Percentiles rank a stretch among this genome's conserved stretches.
These are phyloP conservation scores for Linum lewisii DNA, from an alignment of 345 rosid species.

Conservation along the genomic window DNA sequence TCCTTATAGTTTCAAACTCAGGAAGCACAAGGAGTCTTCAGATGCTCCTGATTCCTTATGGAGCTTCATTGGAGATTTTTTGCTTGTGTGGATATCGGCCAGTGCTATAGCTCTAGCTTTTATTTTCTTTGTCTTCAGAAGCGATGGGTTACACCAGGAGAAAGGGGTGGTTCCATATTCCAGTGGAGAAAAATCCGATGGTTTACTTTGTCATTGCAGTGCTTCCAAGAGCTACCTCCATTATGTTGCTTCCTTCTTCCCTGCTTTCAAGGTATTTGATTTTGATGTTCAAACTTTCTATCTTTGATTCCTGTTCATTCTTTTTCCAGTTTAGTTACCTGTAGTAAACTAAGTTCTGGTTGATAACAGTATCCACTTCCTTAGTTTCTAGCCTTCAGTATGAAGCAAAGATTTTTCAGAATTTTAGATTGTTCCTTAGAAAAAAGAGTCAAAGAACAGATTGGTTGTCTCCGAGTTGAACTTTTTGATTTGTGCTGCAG, in stretches of 20 bases:
- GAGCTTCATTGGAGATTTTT: slow-evolving; percentile 37
- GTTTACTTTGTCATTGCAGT: slow-evolving; percentile 44
- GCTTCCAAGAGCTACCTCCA: slow-evolving; percentile 55
- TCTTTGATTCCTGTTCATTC: too few relatives aligned
- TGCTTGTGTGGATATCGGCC: slow-evolving; percentile 30
- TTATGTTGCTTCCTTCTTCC: slow-evolving; percentile 49
- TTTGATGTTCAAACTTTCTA: slow-evolving; percentile 11
- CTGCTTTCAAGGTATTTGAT: slow-evolving; percentile 57
- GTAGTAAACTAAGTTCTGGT: too few relatives aligned
- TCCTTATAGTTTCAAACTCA: slow-evolving; percentile 28
- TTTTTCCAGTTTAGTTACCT: too few relatives aligned
- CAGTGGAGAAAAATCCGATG: slow-evolving; percentile 37
- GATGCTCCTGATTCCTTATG: slow-evolving; percentile 21
- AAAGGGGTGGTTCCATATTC: slow-evolving; percentile 16
- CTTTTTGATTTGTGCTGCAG: slow-evolving; percentile 19
- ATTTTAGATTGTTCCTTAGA: too few relatives aligned
- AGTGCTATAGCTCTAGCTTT: slow-evolving; percentile 23
- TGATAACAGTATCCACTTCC: neutral
- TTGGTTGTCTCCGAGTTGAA: slow-evolving; percentile 3
- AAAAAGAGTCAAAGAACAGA: too few relatives aligned
- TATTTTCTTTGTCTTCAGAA: slow-evolving; percentile 30
- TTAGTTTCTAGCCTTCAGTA: slow-evolving; percentile 10
- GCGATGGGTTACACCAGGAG: slow-evolving; percentile 14
- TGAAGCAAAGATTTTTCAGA: too few relatives aligned
- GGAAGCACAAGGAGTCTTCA: slow-evolving; percentile 33